These are phyloP conservation scores for Wickerhamomyces ciferrii DNA, from an alignment of 805 yeast species.

Conservation along the genomic window DNA sequence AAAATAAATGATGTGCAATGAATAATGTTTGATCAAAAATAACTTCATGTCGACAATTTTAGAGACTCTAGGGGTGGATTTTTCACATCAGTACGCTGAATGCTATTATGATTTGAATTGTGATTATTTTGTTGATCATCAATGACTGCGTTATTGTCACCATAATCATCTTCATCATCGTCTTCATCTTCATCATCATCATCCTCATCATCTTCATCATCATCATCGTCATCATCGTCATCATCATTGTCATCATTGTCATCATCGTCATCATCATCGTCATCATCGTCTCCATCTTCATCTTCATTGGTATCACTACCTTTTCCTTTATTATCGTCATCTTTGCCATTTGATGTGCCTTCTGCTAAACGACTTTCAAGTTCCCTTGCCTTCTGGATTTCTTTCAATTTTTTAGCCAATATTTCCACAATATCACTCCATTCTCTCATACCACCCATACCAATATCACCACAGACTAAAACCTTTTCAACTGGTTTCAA, in stretches of 20 bases:
- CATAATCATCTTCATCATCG: conserved; percentile 34
- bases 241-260: conserved; percentile 37
- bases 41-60: too few species aligned
- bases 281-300: conserved; percentile 33
- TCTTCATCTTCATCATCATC: conserved; percentile 37
- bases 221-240: conserved; percentile 33
- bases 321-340: conserved; percentile 11
- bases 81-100: too few species aligned
- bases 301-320: conserved; percentile 6
- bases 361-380: conserved; percentile 21
- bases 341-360: conserved; percentile 18
- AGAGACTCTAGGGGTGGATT: too few species aligned
- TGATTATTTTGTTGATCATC: conserved; percentile 3
- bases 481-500: conserved; percentile 80
- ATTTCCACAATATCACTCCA: conserved; percentile 78
- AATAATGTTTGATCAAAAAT: too few species aligned
- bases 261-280: conserved; percentile 39
- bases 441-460: conserved; percentile 92
- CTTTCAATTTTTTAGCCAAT: conserved; percentile 25
- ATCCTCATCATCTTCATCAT: conserved; percentile 31
- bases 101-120: background rate
- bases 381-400: background rate
- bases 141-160: conserved; percentile 24
- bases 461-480: conserved; percentile 76
- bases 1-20: too few species aligned